phyloP scores from a whole-genome alignment of 306 rosid species.

The Trifolium dubium region DNA sequence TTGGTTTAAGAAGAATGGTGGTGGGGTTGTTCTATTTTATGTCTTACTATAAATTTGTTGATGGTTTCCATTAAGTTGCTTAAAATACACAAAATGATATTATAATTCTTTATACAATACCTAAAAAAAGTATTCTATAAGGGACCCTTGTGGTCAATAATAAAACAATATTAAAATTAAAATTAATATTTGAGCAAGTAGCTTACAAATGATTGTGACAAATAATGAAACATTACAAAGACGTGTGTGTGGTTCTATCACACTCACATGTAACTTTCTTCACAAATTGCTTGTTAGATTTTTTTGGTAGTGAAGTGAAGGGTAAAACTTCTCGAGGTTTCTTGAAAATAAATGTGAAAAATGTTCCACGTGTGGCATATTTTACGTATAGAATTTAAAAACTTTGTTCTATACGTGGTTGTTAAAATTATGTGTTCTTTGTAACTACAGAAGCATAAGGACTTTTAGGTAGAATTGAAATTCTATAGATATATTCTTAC shows the following conservation, averaged over 20 bases:
- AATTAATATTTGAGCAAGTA: constrained; percentile 8
- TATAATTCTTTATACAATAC: constrained; percentile 4
- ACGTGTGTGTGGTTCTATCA: constrained; percentile 36
- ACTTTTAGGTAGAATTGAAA: neutral
- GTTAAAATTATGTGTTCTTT: neutral
- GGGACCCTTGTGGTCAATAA: constrained; percentile 33
- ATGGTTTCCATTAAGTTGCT: constrained; percentile 23
- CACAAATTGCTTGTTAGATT: constrained; percentile 42
- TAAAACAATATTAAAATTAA: neutral
- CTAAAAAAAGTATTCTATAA: constrained; percentile 7
- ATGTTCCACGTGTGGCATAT: constrained; percentile 9
- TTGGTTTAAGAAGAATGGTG: constrained; percentile 18
- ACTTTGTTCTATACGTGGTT: constrained; percentile 10
- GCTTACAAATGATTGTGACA: constrained; percentile 32
- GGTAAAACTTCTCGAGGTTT: constrained; percentile 47
- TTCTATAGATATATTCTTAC: neutral
- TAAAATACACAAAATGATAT: constrained; percentile 3
- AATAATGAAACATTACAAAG: constrained; percentile 2
- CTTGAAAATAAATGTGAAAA: constrained; percentile 14
- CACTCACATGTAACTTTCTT: constrained; percentile 43
- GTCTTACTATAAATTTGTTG: constrained; percentile 8
- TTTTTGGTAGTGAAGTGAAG: neutral
- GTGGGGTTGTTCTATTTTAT: constrained; percentile 18
- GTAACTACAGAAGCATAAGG: neutral
- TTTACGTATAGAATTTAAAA: constrained; percentile 32